These are phyloP conservation scores for Penicillium oxalicum DNA, from an alignment of 2,329 filamentous ascomycete species.

Conservation along the genomic window DNA sequence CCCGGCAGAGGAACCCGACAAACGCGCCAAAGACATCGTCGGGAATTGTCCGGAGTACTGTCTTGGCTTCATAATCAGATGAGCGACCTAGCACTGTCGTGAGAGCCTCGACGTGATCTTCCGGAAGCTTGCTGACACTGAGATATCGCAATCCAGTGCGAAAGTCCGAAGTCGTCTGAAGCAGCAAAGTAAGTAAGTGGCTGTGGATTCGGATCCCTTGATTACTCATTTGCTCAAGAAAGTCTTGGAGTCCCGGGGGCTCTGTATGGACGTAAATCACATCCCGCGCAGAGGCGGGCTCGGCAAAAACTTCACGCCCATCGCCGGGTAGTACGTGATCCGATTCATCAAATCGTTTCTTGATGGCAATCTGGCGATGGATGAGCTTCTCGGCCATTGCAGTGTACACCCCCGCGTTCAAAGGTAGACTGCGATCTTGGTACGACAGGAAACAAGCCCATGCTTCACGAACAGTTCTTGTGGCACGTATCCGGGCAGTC, in stretches of 20 bases:
- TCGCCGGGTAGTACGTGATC: constrained; percentile 49
- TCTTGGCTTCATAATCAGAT: constrained; percentile 10
- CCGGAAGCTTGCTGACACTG: constrained; percentile 28
- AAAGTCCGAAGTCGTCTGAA: constrained; percentile 41
- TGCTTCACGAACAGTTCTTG: constrained; percentile 56
- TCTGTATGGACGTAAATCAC: constrained; percentile 51
- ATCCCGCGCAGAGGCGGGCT: constrained; percentile 53
- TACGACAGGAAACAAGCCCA: constrained; percentile 60
- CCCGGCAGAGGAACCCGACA: constrained; percentile 38
- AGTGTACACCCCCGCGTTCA: constrained; percentile 44
- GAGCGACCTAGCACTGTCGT: constrained; percentile 20
- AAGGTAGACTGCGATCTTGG: constrained; percentile 38
- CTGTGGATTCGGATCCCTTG: constrained; percentile 40
- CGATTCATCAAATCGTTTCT: constrained; percentile 16
- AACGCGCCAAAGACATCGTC: constrained; percentile 41
- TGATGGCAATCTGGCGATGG: constrained; percentile 27
- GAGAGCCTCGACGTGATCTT: constrained; percentile 28
- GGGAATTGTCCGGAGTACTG: constrained; percentile 27
- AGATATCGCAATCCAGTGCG: constrained; percentile 41
- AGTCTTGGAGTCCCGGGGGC: constrained; percentile 47
- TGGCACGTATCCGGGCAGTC: constrained; percentile 54
- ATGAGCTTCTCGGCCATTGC: constrained; percentile 55
- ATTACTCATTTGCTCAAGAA: constrained; percentile 47
- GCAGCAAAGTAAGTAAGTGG: constrained; percentile 45
- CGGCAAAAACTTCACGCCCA: constrained; percentile 48